Percentiles rank a stretch among this genome's conserved stretches.
These are phyloP conservation scores for Apiospora phragmitis DNA, from an alignment of 2,329 filamentous ascomycete genomes.

Conservation along the genomic window DNA sequence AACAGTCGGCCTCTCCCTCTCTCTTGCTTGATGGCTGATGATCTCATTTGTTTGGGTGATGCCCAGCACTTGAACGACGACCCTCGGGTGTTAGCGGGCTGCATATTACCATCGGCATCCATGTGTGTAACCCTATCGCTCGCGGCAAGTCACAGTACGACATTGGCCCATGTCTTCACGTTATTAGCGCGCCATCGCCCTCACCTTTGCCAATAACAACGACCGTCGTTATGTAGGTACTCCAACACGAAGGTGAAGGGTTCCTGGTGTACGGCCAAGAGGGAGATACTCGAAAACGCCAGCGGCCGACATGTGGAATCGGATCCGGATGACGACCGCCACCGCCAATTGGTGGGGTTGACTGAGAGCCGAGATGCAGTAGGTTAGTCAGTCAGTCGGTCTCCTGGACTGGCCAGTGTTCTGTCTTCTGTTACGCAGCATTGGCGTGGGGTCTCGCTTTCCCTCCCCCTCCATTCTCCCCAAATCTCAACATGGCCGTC, in stretches of 20 bases:
- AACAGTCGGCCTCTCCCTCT: not conserved
- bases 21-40: not conserved
- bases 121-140: not conserved
- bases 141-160: not conserved
- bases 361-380: not conserved
- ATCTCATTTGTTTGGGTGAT: not conserved
- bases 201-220: not conserved
- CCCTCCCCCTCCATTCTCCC: not conserved
- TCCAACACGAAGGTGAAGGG: not conserved
- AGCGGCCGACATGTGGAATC: not conserved
- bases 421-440: not conserved
- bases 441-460: not conserved
- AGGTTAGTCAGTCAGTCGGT: not conserved
- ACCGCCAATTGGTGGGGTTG: not conserved
- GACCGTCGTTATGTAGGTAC: not conserved
- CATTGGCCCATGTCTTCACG: not conserved
- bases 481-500: not conserved
- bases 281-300: not conserved
- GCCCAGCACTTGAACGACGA: not conserved
- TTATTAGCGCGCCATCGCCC: slow-evolving; percentile 1
- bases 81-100: not conserved
- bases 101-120: slow-evolving; percentile 7
- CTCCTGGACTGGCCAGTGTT: not conserved
- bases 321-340: not conserved
- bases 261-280: not conserved